Percentiles rank a stretch among this genome's conserved stretches.
These are phyloP conservation scores for Pycnococcus provasolii DNA, from an alignment of 139 green algal genomes.

Conservation along the genomic window DNA sequence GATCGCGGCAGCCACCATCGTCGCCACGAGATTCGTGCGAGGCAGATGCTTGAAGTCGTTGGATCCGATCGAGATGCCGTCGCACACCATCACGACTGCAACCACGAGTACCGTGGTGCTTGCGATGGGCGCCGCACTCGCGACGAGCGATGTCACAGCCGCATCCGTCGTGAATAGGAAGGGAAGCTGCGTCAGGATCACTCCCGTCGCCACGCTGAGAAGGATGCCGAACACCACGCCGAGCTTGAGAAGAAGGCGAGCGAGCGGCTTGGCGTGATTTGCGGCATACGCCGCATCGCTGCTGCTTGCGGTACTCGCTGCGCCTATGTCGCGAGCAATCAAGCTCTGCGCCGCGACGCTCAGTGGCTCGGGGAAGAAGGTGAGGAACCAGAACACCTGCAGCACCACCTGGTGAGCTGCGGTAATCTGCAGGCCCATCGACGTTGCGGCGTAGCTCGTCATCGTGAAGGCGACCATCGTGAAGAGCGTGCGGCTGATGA, in stretches of 20 bases:
- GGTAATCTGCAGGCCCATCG: conserved; percentile 31
- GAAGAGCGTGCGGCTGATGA: conserved; percentile 40
- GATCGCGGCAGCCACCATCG: background rate
- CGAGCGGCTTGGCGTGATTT: background rate
- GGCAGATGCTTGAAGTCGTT: conserved; percentile 38
- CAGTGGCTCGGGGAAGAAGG: conserved; percentile 48
- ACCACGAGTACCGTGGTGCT: no score
- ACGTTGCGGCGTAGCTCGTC: conserved; percentile 36
- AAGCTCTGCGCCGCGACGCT: conserved; percentile 47
- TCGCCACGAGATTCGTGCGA: conserved; percentile 16
- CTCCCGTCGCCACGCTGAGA: conserved; percentile 11
- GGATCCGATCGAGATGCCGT: conserved; percentile 44
- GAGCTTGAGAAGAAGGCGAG: conserved; percentile 9
- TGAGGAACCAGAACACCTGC: conserved; percentile 57
- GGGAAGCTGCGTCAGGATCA: conserved; percentile 1
- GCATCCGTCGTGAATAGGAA: conserved; percentile 39
- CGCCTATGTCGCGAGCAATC: conserved; percentile 39
- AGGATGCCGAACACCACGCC: conserved; percentile 16
- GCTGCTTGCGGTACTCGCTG: background rate
- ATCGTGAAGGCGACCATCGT: conserved; percentile 41
- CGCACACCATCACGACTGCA: conserved; percentile 38
- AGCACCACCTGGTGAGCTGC: conserved; percentile 54
- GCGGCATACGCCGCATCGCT: background rate
- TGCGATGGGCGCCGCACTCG: no score
- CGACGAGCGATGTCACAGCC: background rate